Base-by-base conservation (phyloP, 331 rosid genomes). In the Pyracantha coccinea region DNA sequence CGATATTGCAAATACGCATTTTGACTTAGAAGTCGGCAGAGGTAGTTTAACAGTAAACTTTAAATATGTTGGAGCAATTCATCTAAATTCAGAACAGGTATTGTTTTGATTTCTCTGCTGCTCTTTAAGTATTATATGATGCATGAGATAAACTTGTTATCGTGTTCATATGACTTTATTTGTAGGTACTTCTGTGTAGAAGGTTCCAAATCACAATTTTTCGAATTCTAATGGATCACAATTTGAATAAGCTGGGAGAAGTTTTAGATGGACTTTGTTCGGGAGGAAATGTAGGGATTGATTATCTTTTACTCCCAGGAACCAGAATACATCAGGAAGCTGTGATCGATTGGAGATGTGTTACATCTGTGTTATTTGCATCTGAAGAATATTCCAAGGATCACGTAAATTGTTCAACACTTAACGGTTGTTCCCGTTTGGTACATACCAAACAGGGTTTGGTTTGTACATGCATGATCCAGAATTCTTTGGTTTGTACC, bases 241-340 rank as follows among this genome's bases (percentile, higher is more conserved):
- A 84, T 28, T 73, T 50, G 65, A 23, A 59, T 29, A 83, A 81
- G 57, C 54, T 84, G 88, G 71, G 23, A 41, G 64, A 73, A 31
- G 75, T 47, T 69, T 45, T 77, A 13, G 79, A 72, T 28, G 81
- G 77, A 62, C 65, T 32, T 52, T 67, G 7, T 68, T 68, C 59
- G 32, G 77, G 79, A 78, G 95, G 80, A 76, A 75, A 76, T 82
- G 61, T 69, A 45, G 85, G 69, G 83, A 70, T 86, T 47, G 97
- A 94, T 79, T 91, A 84, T 82, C 96, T 94, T 78, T 77, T 94
- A 81, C 90, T 94, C 57, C 97, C 98, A 6, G 78, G 87, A 14
- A 38, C 45, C 45, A 61, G 45, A 9, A 16, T 20, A 20, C 57
- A 76, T 32, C 65, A 44, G 35, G 59, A 54, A 29, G 75, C 74